Base-by-base conservation (phyloP, 75 land plant genomes). In the Sequoiadendron giganteum region DNA sequence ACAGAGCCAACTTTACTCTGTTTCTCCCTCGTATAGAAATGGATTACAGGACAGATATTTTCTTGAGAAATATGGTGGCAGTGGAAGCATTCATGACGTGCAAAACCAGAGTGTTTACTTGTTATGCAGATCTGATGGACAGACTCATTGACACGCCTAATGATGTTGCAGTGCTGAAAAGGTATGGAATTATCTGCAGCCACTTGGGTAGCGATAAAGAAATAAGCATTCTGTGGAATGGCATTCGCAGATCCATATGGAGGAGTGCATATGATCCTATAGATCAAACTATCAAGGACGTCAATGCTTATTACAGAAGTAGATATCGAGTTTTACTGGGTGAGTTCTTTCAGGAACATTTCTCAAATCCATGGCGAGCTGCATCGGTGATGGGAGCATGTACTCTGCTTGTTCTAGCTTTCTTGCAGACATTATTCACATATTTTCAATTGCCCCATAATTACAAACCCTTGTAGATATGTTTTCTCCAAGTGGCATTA, bases 311-410 rank as follows among this genome's bases (percentile, higher is more conserved):
- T 70, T 70, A 70, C 8, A 70, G 32, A 28, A 70, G 28, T 70
- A 70, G 75, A 28, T 70, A 70, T 70, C 1, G 75, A n/a, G 75
- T 70, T 70, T 28, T 70, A 9, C 7, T 70, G 75, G n/a, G 34
- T n/a, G 34, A 70, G 28, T 70, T 56, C 9, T 28, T 70, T 9
- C 32, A 70, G 75, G n/a, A 70, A 70, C 75, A 70, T 9, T 70
- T 49, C 52, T 70, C 75, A 70, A 70, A 70, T 21, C n/a, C 75
- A 70, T 70, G 75, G 75, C n/a, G 75, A 70, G 75, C 75, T 28
- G n/a, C 75, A 70, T 70, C n/a, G 6, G 34, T 28, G n/a, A 9
- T 70, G 75, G 75, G 75, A 70, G 75, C 75, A 70, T 70, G 8
- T 28, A 30, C 10, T 70, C 75, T 70, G 28, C 32, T 70, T 8